These are phyloP conservation scores for Epichloe bromicola DNA, from an alignment of 2,329 filamentous ascomycete species.

Conservation along the genomic window DNA sequence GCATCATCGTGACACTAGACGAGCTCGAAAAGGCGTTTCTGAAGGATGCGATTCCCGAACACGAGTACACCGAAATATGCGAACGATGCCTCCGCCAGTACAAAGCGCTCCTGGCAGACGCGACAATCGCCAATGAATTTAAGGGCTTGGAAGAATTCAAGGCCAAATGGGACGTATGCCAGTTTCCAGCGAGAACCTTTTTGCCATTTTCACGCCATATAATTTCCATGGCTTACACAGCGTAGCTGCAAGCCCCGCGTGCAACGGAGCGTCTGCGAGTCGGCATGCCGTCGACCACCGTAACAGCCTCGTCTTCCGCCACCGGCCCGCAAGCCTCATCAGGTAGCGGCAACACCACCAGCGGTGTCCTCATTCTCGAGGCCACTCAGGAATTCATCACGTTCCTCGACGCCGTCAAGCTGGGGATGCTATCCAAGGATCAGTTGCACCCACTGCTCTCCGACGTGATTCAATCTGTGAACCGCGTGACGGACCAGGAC, in stretches of 20 bases:
- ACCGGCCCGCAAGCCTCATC: conserved; percentile 29
- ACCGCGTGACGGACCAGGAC: conserved; percentile 89
- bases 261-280: conserved; percentile 87
- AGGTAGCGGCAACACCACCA: conserved; percentile 32
- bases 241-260: conserved; percentile 80
- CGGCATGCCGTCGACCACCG: conserved; percentile 77
- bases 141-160: conserved; percentile 85
- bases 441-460: conserved; percentile 89
- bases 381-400: conserved; percentile 99
- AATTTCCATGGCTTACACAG: conserved; percentile 4
- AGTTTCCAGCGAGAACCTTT: too few relatives aligned
- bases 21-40: conserved; percentile 94
- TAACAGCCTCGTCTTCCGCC: conserved; percentile 39
- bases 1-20: conserved; percentile 90
- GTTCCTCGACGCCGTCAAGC: conserved; percentile 84
- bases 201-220: neutral
- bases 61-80: conserved; percentile 93
- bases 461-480: conserved; percentile 93
- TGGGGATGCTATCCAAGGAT: conserved; percentile 88
- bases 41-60: conserved; percentile 84
- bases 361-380: conserved; percentile 62
- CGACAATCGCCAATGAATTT: conserved; percentile 80
- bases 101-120: conserved; percentile 83
- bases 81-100: conserved; percentile 91
- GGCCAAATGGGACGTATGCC: conserved; percentile 70